Evolutionary conservation across 2,329 filamentous ascomycete species (phyloP), one percentile per base, ranked within the genome.

Genomic region (Lecanicillium sp.): DNA sequence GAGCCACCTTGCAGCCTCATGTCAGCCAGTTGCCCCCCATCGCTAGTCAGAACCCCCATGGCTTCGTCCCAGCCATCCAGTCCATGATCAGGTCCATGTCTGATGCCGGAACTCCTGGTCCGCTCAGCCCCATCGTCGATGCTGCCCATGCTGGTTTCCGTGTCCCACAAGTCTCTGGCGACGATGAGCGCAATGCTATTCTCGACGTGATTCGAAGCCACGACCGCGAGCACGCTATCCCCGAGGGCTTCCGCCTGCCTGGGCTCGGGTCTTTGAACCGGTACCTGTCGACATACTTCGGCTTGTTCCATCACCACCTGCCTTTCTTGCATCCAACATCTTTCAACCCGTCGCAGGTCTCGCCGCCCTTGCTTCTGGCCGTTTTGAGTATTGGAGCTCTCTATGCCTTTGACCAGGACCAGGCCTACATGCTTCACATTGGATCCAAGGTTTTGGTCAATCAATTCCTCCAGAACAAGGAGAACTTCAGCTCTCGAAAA

Each of bases 401-500:
- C 15, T 96, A 96, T 63, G 90, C 90, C 13, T 96, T 96, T 58
- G 90, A 96, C 55, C 87, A 95, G 57, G 90, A 96, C 51, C 85
- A 95, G 58, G 92, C 92, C 1, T 96, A 95, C 59, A 87, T 94
- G 73, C 78, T 95, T 16, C 92, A 98, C 64, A 94, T 96, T 50
- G 92, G 90, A 14, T 95, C 92, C 43, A 98, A 96, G 69, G 85
- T 96, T 19, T 75, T 98, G 14, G 89, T 96, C 52, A 95, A 94
- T 57, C 87, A 95, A 59, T 96, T 96, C 61, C 63, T 98, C 45
- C 88, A 95, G 63, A 94, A 95, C 67, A 95, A 95, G 70, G 89
- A 95, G 60, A 95, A 94, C 64, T 96, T 96, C 62, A 95, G 90
- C 69, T 96, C 92, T 8, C 81, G 90, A 51, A 96, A 95, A 61